Evolutionary conservation across 306 rosid species (phyloP), one percentile per base, ranked within the genome.

Genomic region (Quercus agrifolia): DNA sequence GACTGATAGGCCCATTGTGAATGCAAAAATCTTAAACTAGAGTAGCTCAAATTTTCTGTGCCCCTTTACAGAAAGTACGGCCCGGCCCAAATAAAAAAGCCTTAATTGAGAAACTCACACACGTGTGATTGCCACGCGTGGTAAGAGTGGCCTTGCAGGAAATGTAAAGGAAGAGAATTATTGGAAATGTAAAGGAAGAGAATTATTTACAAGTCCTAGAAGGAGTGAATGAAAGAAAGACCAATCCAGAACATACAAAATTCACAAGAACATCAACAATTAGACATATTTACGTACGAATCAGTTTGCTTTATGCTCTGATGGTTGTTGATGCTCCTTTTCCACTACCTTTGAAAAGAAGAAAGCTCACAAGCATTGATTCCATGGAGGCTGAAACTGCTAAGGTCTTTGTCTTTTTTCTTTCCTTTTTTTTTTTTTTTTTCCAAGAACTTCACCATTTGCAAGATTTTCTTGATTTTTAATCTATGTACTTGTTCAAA

Each of bases 311-410:
- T 41, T 38, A 27, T 61, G 67, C 73, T 77, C 87, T 86, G 77
- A 90, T 91, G 98, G 63, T 85, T 82, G n/a, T 79, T 76, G 92
- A 84, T 87, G 56, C 74, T 81, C 81, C 81, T 28, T 72, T 59
- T 19, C 83, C 87, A 76, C 57, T 72, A 69, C 70, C 77, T 67
- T 67, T 82, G 56, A 93, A 93, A 75, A 73, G 92, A 80, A 91
- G 95, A 80, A 89, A 83, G 78, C 49, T 90, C 84, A 70, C 79
- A 31, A 74, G 49, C 84, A 7, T 74, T 79, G 81, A 78, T 86
- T 83, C 80, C 76, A 86, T 90, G 97, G 97, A 87, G 70, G 73
- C 87, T 49, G 82, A 85, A 74, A 85, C 80, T 31, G 85, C 91
- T 19, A 80, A 89, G 91, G 92, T 91, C 27, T 17, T 17, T 35